Conservation (phyloP, 139 green algal genomes). For the Chlorella sp. region DNA sequence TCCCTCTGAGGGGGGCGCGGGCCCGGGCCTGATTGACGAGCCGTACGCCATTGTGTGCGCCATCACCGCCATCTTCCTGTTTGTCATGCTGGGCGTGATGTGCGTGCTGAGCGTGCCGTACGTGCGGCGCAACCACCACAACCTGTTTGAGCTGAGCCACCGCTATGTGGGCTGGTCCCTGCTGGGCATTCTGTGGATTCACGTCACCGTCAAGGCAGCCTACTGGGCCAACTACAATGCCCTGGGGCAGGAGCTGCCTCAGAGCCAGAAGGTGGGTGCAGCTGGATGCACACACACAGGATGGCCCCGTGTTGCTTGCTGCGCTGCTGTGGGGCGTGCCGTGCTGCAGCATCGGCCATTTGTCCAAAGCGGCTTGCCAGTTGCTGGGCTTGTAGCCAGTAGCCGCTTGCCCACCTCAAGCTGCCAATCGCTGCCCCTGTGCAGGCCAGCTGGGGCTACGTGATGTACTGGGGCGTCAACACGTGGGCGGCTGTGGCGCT, state of each 20-base stretch:
- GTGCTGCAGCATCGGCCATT: too few relatives aligned
- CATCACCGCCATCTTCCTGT: neutral
- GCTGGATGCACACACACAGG: too few relatives aligned
- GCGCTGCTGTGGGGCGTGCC: too few relatives aligned
- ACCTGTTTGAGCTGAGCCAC: conserved; percentile 6
- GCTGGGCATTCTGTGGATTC: neutral
- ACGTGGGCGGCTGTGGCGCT: neutral
- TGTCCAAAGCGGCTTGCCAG: too few relatives aligned
- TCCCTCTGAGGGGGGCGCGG: neutral
- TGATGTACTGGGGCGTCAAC: neutral
- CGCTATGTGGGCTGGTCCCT: conserved; percentile 11
- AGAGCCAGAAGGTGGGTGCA: neutral
- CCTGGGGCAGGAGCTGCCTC: neutral
- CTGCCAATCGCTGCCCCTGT: too few relatives aligned
- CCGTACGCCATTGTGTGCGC: neutral
- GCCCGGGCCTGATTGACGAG: neutral
- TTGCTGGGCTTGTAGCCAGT: too few relatives aligned
- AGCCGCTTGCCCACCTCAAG: too few relatives aligned
- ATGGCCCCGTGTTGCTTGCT: too few relatives aligned
- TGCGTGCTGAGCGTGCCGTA: neutral
- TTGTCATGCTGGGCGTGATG: neutral
- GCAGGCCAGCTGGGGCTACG: neutral
- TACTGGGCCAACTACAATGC: neutral
- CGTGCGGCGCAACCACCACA: conserved; percentile 13
- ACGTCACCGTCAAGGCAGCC: neutral